Percentiles rank a stretch among this genome's conserved stretches.
Evolutionary conservation across 2,329 filamentous ascomycete genomes (phyloP).

Genomic region (Ustilaginoidea virens): DNA sequence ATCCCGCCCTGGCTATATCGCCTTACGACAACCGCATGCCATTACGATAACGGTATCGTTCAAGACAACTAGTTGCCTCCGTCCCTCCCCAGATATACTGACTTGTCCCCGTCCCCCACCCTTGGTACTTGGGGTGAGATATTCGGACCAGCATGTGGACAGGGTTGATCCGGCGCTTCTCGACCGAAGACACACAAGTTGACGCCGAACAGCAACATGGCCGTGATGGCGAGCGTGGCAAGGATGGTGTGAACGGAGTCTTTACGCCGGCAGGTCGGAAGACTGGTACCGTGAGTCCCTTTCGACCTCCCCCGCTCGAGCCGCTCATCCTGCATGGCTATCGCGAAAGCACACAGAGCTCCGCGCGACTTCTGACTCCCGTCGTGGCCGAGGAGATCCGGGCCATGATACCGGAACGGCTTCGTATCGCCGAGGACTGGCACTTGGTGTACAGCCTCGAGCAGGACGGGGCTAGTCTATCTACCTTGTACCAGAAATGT

Average conservation of each 20-base stretch:
- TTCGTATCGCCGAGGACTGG: constrained; percentile 84
- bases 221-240: constrained; percentile 8
- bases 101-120: neutral
- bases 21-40: no score
- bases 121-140: constrained; percentile 7
- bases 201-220: constrained; percentile 11
- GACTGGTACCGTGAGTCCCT: constrained; percentile 42
- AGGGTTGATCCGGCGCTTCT: constrained; percentile 54
- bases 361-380: constrained; percentile 51
- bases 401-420: constrained; percentile 67
- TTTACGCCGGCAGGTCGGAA: constrained; percentile 38
- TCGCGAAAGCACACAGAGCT: constrained; percentile 38
- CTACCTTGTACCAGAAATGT: constrained; percentile 72
- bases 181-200: constrained; percentile 26
- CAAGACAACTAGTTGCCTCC: no score
- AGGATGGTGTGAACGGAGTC: constrained; percentile 39
- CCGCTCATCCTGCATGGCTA: constrained; percentile 59
- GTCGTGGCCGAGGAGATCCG: constrained; percentile 85
- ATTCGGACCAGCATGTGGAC: constrained; percentile 29
- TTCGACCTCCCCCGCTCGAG: constrained; percentile 78
- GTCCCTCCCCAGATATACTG: no score
- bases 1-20: no score
- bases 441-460: constrained; percentile 76
- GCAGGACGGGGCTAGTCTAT: constrained; percentile 76
- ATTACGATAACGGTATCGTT: no score